Base-by-base conservation (phyloP, 208 protist genomes). In the Jaenimonas drosophilae region DNA sequence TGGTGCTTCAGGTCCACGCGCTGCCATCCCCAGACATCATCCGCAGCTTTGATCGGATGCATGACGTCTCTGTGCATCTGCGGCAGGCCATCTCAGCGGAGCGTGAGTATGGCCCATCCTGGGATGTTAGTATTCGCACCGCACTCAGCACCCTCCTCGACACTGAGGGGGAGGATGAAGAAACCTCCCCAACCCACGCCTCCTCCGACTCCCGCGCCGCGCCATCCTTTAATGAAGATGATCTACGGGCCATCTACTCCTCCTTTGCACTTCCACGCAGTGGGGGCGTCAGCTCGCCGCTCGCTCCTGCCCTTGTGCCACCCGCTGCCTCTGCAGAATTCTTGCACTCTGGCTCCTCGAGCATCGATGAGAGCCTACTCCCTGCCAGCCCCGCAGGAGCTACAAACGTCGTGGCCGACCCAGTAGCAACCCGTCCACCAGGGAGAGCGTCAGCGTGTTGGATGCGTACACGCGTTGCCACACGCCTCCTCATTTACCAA, bases 1-100 rank as follows among this genome's bases (percentile, higher is more conserved):
- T 68, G 23, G 73, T 88, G 26, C 60, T 88, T 25, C 51, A 63
- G 24, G 71, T 88, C 25, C 74, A 88, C 54, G 66, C 75, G 39
- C 56, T 88, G 5, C 79, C 79, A 5, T 80, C 73, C 24, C 19
- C 49, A 0, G 67, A 76, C 43, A 64, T 84, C 1, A 48, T 72
- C 12, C 54, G 52, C 27, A 59, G 60, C 58, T 88, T 88, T 46
- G 79, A 88, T 47, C 14, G 52, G 4, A 62, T 84, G 39, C 68
- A 82, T 49, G 56, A 58, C 2, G 57, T 82, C 24, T 70, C 71
- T n/a, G 74, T 76, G 27, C 33, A 60, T 30, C 48, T 81, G 29
- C 28, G 41, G 23, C 34, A 49, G 47, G 37, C 27, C 2, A 37
- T 39, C 17, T 27, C 28, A 30, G 16, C 30, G 19, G 37, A 24